These are phyloP conservation scores for Pholiota microspora DNA, from an alignment of 768 basidiomycete species.

Conservation along the genomic window DNA sequence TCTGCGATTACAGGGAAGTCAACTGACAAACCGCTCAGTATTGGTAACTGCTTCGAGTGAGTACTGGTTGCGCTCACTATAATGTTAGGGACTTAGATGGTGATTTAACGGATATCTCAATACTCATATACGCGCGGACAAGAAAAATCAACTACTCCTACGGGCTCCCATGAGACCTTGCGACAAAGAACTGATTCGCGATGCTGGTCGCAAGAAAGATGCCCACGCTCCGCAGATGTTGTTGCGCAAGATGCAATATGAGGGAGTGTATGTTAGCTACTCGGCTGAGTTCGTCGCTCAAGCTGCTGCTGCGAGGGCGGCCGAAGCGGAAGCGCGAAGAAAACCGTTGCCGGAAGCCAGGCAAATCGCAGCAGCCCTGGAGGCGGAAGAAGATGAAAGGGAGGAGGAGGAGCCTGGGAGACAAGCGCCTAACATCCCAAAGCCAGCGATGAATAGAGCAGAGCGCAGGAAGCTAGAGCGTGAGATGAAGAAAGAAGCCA, in stretches of 20 bases:
- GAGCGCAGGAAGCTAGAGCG: conserved; percentile 15
- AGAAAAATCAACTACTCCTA: conserved; percentile 11
- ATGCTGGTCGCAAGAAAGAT: conserved; percentile 11
- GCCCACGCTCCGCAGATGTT: conserved; percentile 10
- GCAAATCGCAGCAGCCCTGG: conserved; percentile 7
- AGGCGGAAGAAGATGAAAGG: not conserved
- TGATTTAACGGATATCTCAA: conserved; percentile 22
- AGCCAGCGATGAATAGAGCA: conserved; percentile 11
- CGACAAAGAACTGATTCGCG: conserved; percentile 18
- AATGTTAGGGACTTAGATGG: too few species aligned
- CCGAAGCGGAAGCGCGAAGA: not conserved
- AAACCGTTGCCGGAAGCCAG: not conserved
- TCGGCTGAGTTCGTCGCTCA: conserved; percentile 3
- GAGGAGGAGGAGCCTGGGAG: not conserved
- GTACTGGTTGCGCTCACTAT: not conserved
- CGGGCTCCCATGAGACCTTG: conserved; percentile 14
- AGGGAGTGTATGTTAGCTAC: conserved; percentile 18
- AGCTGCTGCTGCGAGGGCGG: not conserved
- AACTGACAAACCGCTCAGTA: conserved; percentile 11
- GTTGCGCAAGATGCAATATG: conserved; percentile 14
- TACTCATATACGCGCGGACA: conserved; percentile 19
- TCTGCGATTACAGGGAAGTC: conserved; percentile 17
- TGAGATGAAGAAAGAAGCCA: conserved; percentile 13
- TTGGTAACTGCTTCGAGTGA: conserved; percentile 16
- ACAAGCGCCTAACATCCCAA: not conserved